These are phyloP conservation scores for Colletotrichum tropicale DNA, from an alignment of 2,329 filamentous ascomycete genomes.

Conservation along the genomic window DNA sequence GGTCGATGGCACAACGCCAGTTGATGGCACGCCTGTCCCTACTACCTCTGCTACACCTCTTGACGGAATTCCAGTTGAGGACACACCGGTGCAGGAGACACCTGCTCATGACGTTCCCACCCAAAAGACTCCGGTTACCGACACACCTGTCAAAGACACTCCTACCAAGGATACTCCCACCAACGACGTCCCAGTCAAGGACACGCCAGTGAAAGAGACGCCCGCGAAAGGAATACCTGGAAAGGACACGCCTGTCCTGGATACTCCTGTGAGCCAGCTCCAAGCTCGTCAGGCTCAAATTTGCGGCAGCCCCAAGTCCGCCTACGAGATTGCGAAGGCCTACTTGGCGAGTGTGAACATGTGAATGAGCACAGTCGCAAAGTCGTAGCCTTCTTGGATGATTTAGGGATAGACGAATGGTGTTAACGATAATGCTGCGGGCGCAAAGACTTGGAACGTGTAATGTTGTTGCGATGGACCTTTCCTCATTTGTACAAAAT, in stretches of 20 bases:
- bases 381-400: fast-evolving
- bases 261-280: neutral
- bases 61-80: neutral
- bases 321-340: neutral
- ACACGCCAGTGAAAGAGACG: neutral
- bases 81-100: neutral
- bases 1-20: neutral
- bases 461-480: fast-evolving
- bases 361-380: neutral
- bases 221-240: neutral
- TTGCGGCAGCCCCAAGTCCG: neutral
- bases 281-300: neutral
- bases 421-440: neutral
- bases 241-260: neutral
- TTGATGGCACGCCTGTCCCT: neutral
- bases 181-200: neutral
- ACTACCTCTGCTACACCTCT: neutral
- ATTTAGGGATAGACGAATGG: too few relatives aligned
- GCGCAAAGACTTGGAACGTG: fast-evolving
- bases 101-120: neutral
- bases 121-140: fast-evolving
- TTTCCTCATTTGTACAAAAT: neutral
- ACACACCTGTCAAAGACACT: neutral
- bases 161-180: neutral
- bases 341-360: neutral